A percentile compares a stretch with the other conserved stretches of the same genome.
phyloP scores from a whole-genome alignment of 2,329 filamentous ascomycete genomes.

The Beauveria australis region DNA sequence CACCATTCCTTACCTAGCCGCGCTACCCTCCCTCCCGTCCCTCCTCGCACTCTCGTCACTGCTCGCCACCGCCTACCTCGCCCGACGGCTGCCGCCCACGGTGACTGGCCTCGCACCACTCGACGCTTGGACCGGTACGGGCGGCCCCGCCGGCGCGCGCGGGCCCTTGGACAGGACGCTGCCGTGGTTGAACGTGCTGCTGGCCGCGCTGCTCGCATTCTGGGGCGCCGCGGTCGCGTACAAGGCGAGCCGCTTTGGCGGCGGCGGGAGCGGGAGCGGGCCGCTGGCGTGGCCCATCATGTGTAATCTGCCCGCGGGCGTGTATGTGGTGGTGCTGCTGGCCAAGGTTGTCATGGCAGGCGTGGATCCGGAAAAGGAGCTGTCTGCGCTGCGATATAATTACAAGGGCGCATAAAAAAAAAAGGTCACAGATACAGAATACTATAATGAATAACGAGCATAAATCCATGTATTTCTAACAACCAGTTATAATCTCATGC shows the following conservation, averaged over 20 bases:
- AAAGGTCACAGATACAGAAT: neutral
- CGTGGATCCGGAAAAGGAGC: constrained; percentile 59
- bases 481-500: constrained; percentile 10
- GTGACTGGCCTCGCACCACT: constrained; percentile 44
- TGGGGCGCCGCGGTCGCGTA: constrained; percentile 31
- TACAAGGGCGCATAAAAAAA: constrained; percentile 54
- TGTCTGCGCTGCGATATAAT: constrained; percentile 54
- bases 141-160: constrained; percentile 13
- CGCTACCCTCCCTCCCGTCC: constrained; percentile 34
- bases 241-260: constrained; percentile 15
- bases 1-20: constrained; percentile 25
- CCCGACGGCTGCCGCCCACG: constrained; percentile 47
- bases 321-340: constrained; percentile 52
- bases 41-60: constrained; percentile 57
- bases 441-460: constrained; percentile 7
- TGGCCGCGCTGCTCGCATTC: constrained; percentile 45
- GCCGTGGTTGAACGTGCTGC: constrained; percentile 49
- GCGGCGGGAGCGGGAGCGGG: constrained; percentile 13
- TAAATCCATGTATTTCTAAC: neutral
- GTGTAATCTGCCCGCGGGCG: constrained; percentile 44
- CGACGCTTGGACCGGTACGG: constrained; percentile 33
- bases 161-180: constrained; percentile 50
- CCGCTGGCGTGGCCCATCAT: constrained; percentile 33
- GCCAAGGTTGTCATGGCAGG: constrained; percentile 59
- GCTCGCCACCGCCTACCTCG: constrained; percentile 51